These are phyloP conservation scores for Nicotiana knightiana DNA, from an alignment of 257 asterid genomes.

Conservation along the genomic window DNA sequence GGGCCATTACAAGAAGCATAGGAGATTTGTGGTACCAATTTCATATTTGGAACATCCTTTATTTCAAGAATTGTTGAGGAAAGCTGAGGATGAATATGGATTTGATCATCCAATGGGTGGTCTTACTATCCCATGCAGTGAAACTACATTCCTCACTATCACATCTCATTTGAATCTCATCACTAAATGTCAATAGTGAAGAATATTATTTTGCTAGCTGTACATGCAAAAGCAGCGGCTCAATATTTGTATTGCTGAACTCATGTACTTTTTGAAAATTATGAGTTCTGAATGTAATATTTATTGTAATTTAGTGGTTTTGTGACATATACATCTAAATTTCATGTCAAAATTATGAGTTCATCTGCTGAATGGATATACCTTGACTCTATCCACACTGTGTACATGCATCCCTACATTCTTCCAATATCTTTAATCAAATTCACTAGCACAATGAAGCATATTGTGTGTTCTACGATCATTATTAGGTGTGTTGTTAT, in stretches of 20 bases:
- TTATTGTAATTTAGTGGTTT: not conserved
- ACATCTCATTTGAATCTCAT: conserved; percentile 15
- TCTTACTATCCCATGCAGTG: conserved; percentile 17
- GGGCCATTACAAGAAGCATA: conserved; percentile 2
- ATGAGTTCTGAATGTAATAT: not conserved
- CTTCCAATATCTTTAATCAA: not conserved
- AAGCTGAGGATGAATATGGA: conserved; percentile 15
- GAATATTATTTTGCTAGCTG: not conserved
- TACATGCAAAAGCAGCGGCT: not conserved
- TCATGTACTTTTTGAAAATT: not conserved
- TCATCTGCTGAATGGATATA: no score
- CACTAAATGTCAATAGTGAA: not conserved
- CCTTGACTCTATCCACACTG: no score
- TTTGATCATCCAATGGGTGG: conserved; percentile 20
- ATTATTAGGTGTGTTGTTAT: not conserved
- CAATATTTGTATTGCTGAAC: not conserved
- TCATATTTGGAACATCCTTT: conserved; percentile 14
- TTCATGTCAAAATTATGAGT: not conserved
- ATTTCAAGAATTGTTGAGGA: conserved; percentile 15
- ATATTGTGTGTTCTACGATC: not conserved
- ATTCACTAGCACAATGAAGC: not conserved
- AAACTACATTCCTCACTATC: conserved; percentile 3
- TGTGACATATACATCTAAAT: not conserved
- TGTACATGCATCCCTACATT: no score
- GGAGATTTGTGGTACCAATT: conserved; percentile 12